Percentiles rank a stretch among this genome's conserved stretches.
Evolutionary conservation across 208 protist genomes (phyloP).

Genomic region (Acanthamoeba lenticulata): DNA sequence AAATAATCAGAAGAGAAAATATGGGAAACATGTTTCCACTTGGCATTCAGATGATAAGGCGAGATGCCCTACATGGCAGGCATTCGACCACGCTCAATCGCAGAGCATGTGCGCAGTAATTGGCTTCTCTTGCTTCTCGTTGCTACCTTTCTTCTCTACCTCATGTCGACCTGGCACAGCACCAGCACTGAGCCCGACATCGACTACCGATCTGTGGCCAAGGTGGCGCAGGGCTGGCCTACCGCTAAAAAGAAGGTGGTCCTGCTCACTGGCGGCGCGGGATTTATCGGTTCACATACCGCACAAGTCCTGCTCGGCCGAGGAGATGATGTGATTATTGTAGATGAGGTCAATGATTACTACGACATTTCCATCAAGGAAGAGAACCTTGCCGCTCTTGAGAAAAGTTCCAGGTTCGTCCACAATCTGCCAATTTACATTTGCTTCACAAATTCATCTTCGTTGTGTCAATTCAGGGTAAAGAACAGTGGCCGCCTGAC

Average conservation of each 20-base stretch:
- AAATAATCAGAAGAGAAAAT: too few relatives aligned
- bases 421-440: neutral
- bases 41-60: too few relatives aligned
- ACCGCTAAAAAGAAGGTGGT: neutral
- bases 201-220: neutral
- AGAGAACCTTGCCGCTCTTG: slow-evolving; percentile 30
- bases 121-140: too few relatives aligned
- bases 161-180: too few relatives aligned
- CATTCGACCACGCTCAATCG: too few relatives aligned
- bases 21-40: too few relatives aligned
- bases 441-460: neutral
- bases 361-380: slow-evolving; percentile 63
- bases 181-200: too few relatives aligned
- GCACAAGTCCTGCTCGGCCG: neutral
- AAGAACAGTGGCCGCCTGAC: neutral
- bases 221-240: neutral
- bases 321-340: slow-evolving; percentile 63
- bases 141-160: too few relatives aligned
- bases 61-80: too few relatives aligned
- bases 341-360: slow-evolving; percentile 69
- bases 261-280: slow-evolving; percentile 59
- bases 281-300: slow-evolving; percentile 63
- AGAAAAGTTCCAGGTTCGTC: neutral
- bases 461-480: neutral
- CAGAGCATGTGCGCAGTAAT: too few relatives aligned